Percentiles rank a stretch among this genome's conserved stretches.
phyloP scores from a whole-genome alignment of 805 yeast species.

The Candida sphagnicola region DNA sequence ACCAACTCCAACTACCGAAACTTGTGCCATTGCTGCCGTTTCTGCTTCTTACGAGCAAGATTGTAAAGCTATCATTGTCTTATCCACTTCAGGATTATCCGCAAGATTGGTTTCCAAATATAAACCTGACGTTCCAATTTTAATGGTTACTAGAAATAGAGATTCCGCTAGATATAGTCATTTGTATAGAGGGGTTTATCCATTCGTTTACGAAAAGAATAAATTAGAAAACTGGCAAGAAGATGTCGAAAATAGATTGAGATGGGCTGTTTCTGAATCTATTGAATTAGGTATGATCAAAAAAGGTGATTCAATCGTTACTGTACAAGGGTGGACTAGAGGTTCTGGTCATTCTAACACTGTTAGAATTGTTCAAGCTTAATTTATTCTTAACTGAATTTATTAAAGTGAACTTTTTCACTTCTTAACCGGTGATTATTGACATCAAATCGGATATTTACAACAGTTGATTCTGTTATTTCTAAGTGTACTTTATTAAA shows the following conservation, averaged over 20 bases:
- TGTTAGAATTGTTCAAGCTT: slow-evolving; percentile 83
- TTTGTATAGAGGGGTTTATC: slow-evolving; percentile 97
- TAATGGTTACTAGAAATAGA: slow-evolving; percentile 96
- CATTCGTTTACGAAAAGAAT: slow-evolving; percentile 74
- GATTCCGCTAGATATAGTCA: slow-evolving; percentile 93
- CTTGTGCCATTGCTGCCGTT: slow-evolving; percentile 96
- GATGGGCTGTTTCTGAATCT: slow-evolving; percentile 90
- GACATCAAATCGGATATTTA: background rate
- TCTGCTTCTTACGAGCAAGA: slow-evolving; percentile 93
- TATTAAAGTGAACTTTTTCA: background rate
- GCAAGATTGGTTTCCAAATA: slow-evolving; percentile 96
- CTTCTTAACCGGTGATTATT: background rate
- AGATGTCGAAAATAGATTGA: slow-evolving; percentile 93
- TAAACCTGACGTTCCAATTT: slow-evolving; percentile 95
- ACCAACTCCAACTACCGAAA: slow-evolving; percentile 93
- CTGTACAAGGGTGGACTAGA: slow-evolving; percentile 98
- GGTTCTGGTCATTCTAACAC: slow-evolving; percentile 99
- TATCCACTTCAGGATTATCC: slow-evolving; percentile 92
- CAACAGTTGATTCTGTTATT: slow-evolving; percentile 1
- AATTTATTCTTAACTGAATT: slow-evolving; percentile 12
- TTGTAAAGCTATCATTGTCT: slow-evolving; percentile 94
- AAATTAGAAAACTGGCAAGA: slow-evolving; percentile 84
- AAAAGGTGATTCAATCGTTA: slow-evolving; percentile 85
- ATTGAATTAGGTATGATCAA: slow-evolving; percentile 77
- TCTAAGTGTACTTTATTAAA: background rate